These are phyloP conservation scores for Fusarium floridanum DNA, from an alignment of 2,329 filamentous ascomycete species.

Conservation along the genomic window DNA sequence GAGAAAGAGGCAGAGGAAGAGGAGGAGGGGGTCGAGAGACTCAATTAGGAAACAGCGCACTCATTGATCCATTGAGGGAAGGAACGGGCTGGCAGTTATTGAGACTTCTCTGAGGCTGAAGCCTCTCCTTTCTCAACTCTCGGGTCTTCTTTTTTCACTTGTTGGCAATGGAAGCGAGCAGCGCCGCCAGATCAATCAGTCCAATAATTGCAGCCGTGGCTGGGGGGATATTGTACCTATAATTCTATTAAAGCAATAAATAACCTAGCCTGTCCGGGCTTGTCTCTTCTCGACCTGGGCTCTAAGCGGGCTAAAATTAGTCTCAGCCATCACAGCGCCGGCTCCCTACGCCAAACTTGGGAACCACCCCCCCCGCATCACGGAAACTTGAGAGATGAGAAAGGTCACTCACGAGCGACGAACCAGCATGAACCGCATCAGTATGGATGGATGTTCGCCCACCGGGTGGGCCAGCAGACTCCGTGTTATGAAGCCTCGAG, in stretches of 20 bases:
- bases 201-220: constrained; percentile 19
- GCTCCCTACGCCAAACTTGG: constrained; percentile 19
- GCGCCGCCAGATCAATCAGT: constrained; percentile 6
- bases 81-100: background rate
- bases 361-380: background rate
- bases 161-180: background rate
- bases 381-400: constrained; percentile 8
- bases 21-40: background rate
- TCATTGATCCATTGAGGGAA: background rate
- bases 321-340: constrained; percentile 33
- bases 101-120: constrained; percentile 5
- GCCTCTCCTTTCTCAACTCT: background rate
- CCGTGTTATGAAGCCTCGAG: constrained; percentile 26
- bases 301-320: constrained; percentile 39
- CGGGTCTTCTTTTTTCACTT: background rate
- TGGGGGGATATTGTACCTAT: constrained; percentile 29
- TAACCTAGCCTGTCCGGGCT: constrained; percentile 18
- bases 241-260: background rate
- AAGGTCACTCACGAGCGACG: constrained; percentile 5
- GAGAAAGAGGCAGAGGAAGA: background rate
- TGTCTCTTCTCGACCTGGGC: constrained; percentile 34
- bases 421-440: constrained; percentile 1
- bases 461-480: constrained; percentile 2
- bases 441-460: background rate
- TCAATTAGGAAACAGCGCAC: background rate